Conservation (phyloP, 2,329 filamentous ascomycete species). For the Fonsecaea pugnacius region DNA sequence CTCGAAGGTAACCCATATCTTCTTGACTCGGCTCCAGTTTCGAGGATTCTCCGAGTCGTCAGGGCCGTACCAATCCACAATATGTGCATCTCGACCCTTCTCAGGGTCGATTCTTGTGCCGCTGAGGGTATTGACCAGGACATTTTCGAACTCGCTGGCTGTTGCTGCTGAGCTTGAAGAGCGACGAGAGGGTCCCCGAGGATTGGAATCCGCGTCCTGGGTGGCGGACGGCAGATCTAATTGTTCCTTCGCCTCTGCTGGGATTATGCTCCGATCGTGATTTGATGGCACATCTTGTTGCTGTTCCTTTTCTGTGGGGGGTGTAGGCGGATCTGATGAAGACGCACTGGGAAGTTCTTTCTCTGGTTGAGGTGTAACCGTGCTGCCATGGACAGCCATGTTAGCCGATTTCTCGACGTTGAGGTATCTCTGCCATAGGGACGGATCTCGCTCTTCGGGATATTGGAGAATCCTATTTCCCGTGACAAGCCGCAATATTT, state of each 20-base stretch:
- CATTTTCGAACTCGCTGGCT: conserved; percentile 21
- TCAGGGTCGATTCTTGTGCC: conserved; percentile 41
- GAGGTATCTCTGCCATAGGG: conserved; percentile 40
- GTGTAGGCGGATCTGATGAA: conserved; percentile 3
- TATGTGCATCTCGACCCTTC: conserved; percentile 55
- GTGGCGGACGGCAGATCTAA: not conserved
- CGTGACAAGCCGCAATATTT: conserved; percentile 14
- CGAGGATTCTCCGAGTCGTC: conserved; percentile 48
- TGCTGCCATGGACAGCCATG: conserved; percentile 49
- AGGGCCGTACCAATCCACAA: conserved; percentile 55
- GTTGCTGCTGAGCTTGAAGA: conserved; percentile 12
- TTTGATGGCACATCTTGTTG: not conserved
- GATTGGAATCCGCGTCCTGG: not conserved
- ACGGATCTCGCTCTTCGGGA: conserved; percentile 16
- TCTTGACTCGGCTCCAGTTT: conserved; percentile 54
- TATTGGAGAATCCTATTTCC: conserved; percentile 14
- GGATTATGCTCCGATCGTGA: not conserved
- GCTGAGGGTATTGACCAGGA: conserved; percentile 18
- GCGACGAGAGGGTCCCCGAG: conserved; percentile 1
- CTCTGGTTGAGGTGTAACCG: conserved; percentile 39
- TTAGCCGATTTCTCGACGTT: conserved; percentile 56
- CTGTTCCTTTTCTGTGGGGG: conserved; percentile 1
- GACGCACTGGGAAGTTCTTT: conserved; percentile 7
- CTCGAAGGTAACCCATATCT: conserved; percentile 52
- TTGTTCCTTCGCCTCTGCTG: conserved; percentile 15